phyloP scores from a whole-genome alignment of 1,139 yeast species.

The Saccharomyces pastorianus region DNA sequence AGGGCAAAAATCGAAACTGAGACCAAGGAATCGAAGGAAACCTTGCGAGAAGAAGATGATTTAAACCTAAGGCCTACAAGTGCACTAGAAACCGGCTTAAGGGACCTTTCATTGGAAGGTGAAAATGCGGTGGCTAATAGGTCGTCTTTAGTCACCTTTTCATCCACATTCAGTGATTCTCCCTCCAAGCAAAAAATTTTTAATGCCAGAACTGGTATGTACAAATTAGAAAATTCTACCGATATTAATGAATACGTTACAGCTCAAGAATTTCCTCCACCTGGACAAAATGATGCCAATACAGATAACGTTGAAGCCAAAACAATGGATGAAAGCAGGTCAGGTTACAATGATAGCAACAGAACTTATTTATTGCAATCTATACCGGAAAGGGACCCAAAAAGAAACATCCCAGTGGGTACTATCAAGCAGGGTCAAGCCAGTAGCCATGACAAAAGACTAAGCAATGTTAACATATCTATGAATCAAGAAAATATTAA shows the following conservation, averaged over 20 bases:
- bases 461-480: not conserved
- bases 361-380: not conserved
- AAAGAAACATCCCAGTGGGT: not conserved
- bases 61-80: conserved; percentile 19
- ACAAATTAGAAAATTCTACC: conserved; percentile 19
- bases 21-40: not conserved
- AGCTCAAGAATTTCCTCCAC: conserved; percentile 21
- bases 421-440: not conserved
- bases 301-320: not conserved
- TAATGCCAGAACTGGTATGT: conserved; percentile 12
- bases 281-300: not conserved
- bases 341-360: not conserved
- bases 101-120: conserved; percentile 11
- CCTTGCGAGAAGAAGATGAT: conserved; percentile 3
- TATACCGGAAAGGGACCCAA: conserved; percentile 2
- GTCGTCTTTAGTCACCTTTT: conserved; percentile 18
- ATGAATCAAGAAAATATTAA: not conserved
- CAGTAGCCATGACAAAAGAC: not conserved
- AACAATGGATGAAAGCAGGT: not conserved
- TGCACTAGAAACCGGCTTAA: conserved; percentile 16
- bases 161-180: conserved; percentile 22
- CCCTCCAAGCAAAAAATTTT: conserved; percentile 12
- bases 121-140: conserved; percentile 8
- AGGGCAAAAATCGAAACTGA: not conserved
- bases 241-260: conserved; percentile 22